Evolutionary conservation across 148 eudicot species (phyloP).

Genomic region (Diospyros kaki): DNA sequence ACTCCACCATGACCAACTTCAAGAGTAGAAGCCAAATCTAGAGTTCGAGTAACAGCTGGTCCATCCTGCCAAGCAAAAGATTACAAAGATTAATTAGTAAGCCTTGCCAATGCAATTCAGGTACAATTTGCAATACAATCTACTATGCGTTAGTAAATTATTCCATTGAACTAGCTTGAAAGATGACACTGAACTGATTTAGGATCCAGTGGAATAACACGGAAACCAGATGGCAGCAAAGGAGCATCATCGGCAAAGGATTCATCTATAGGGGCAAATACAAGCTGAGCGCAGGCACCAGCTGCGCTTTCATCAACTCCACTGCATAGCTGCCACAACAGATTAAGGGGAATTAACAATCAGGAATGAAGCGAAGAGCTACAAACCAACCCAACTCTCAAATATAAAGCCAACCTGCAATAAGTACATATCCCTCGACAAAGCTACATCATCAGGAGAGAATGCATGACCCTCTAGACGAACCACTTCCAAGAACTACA

Average conservation of each 20-base stretch:
- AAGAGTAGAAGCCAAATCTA: conserved; percentile 53
- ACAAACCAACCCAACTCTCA: background rate
- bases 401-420: conserved; percentile 34
- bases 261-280: conserved; percentile 69
- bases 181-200: conserved; percentile 45
- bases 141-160: background rate
- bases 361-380: background rate
- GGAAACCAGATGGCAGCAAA: conserved; percentile 58
- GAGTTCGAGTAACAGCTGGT: conserved; percentile 34
- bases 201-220: conserved; percentile 54
- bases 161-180: background rate
- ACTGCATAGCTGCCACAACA: conserved; percentile 41
- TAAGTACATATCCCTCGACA: conserved; percentile 46
- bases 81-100: background rate
- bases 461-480: conserved; percentile 52
- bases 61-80: conserved; percentile 26
- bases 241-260: conserved; percentile 59
- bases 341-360: background rate
- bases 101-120: background rate
- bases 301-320: conserved; percentile 51
- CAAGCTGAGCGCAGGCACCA: conserved; percentile 56
- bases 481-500: conserved; percentile 47
- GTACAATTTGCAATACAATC: background rate
- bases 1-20: conserved; percentile 36
- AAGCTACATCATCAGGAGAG: conserved; percentile 40